Conservation (phyloP, 441 rosid species). For the Francoa sonchifolia region DNA sequence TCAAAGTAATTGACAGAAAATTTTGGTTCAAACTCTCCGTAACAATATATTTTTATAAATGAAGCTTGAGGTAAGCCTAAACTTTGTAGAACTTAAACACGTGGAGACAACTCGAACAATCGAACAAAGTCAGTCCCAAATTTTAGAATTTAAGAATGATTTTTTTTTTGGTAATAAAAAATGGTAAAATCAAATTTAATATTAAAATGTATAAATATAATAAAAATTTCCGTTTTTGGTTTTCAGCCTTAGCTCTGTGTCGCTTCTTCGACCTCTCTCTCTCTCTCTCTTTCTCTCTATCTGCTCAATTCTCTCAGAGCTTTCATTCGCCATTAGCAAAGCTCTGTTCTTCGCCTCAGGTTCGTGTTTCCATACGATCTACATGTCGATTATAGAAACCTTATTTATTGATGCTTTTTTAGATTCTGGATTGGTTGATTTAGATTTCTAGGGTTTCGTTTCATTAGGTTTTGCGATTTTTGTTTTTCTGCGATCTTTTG, state of each 20-base stretch:
- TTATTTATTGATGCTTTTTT: background rate
- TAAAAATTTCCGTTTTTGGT: slow-evolving; percentile 12
- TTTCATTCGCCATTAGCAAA: slow-evolving; percentile 20
- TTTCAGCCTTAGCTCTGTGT: slow-evolving; percentile 17
- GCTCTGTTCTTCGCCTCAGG: slow-evolving; percentile 24
- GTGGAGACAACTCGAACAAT: too few relatives aligned
- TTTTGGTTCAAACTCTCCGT: too few relatives aligned
- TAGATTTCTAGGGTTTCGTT: slow-evolving; percentile 24
- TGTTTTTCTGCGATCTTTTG: background rate
- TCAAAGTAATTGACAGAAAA: too few relatives aligned
- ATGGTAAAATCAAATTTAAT: too few relatives aligned
- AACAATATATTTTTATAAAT: too few relatives aligned
- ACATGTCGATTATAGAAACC: background rate
- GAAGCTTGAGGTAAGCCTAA: too few relatives aligned
- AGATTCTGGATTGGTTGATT: background rate
- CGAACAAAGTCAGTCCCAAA: too few relatives aligned
- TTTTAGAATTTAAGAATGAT: too few relatives aligned
- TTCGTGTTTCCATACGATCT: slow-evolving; percentile 33
- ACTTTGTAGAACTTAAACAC: too few relatives aligned
- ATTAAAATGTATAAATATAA: background rate
- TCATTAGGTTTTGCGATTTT: slow-evolving; percentile 28
- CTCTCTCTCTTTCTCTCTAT: slow-evolving; percentile 13
- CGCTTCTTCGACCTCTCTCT: slow-evolving; percentile 20
- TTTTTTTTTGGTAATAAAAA: too few relatives aligned
- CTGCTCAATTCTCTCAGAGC: slow-evolving; percentile 20